These are phyloP conservation scores for Hsuehochloa calcarea DNA, from an alignment of 176 grass and related monocot genomes.

Conservation along the genomic window DNA sequence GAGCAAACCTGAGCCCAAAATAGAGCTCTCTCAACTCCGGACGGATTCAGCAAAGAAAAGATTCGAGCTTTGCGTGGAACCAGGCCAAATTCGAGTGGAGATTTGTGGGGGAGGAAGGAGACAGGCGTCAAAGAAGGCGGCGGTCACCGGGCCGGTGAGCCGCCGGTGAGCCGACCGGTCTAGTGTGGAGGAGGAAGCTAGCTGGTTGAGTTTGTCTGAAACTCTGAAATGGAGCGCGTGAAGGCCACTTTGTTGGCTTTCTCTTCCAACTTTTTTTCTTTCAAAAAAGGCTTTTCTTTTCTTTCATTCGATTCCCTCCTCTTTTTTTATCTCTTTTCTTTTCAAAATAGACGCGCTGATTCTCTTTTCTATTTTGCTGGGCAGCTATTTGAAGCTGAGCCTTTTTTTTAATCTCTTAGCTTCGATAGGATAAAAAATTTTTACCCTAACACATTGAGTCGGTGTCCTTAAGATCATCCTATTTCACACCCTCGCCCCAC, in stretches of 20 bases:
- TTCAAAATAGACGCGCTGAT: too few species aligned
- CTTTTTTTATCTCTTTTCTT: not conserved
- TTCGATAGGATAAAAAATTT: too few species aligned
- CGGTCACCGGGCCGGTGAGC: constrained; percentile 20
- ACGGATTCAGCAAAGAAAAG: not conserved
- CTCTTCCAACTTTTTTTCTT: not conserved
- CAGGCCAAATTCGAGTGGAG: constrained; percentile 4
- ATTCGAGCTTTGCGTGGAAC: not conserved
- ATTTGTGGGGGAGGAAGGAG: not conserved
- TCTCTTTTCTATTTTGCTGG: not conserved
- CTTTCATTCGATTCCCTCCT: not conserved
- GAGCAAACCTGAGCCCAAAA: not conserved
- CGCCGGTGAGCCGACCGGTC: constrained; percentile 5
- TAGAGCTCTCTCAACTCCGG: constrained; percentile 1
- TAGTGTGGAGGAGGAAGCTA: not conserved
- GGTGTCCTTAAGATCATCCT: too few species aligned
- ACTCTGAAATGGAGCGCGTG: constrained; percentile 36
- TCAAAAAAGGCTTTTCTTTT: not conserved
- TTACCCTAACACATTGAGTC: too few species aligned
- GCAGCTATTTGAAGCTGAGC: not conserved
- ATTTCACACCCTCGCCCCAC: too few species aligned
- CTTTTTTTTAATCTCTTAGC: not conserved
- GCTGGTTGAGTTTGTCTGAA: constrained; percentile 13
- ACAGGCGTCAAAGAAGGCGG: constrained; percentile 33
- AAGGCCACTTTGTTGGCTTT: constrained; percentile 30